Evolutionary conservation across 805 yeast species (phyloP).

Genomic region (Brettanomyces anomalus): DNA sequence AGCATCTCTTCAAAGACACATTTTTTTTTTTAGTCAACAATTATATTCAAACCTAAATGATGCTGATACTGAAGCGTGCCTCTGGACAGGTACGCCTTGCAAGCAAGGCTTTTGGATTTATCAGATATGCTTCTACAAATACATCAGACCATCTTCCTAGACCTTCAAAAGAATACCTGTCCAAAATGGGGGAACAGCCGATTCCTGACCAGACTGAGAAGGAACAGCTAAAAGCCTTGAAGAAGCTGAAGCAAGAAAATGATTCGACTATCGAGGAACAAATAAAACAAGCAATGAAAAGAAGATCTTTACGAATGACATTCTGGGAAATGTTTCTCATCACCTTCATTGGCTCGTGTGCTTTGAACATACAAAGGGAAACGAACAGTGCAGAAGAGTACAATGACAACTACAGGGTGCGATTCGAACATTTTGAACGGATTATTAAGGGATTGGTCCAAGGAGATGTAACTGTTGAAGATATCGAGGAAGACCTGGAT

Average conservation of each 20-base stretch:
- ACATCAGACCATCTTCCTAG: constrained; percentile 2
- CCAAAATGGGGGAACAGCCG: constrained; percentile 22
- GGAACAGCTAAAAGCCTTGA: constrained; percentile 3
- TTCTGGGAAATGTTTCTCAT: constrained; percentile 24
- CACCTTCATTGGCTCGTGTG: constrained; percentile 29
- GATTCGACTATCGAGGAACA: constrained; percentile 14
- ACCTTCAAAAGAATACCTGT: constrained; percentile 17
- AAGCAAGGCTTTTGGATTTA: too few species aligned
- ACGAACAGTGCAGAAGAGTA: constrained; percentile 35
- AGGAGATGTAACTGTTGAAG: constrained; percentile 22
- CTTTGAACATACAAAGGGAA: constrained; percentile 37
- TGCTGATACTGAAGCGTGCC: too few species aligned
- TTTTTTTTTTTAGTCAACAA: too few species aligned
- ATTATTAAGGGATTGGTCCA: constrained; percentile 12
- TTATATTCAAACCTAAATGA: too few species aligned
- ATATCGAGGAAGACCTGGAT: constrained; percentile 32
- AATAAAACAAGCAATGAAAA: constrained; percentile 15
- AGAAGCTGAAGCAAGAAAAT: constrained; percentile 6
- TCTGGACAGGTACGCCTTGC: too few species aligned
- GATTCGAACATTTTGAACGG: constrained; percentile 27
- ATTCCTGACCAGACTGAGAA: constrained; percentile 8
- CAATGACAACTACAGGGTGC: constrained; percentile 29
- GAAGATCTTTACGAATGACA: constrained; percentile 24
- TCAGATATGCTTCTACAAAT: not conserved
- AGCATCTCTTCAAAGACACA: too few species aligned